These are phyloP conservation scores for Entomortierella beljakovae DNA, from an alignment of 192 early-diverging fungal genomes.

Conservation along the genomic window DNA sequence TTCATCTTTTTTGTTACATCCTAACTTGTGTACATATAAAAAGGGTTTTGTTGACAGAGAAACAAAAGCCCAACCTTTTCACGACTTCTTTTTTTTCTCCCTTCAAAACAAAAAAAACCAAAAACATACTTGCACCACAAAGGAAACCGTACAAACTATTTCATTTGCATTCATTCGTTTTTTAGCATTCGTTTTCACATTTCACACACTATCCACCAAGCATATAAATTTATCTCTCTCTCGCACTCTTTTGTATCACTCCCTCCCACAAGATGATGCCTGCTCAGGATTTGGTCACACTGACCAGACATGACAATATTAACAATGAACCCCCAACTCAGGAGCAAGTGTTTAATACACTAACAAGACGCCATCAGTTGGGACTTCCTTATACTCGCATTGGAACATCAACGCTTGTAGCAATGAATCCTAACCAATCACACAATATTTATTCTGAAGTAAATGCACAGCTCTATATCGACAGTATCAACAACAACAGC, in stretches of 20 bases:
- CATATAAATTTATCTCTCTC: neutral
- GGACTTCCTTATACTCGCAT: constrained; percentile 66
- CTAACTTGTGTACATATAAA: no score
- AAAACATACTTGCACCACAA: no score
- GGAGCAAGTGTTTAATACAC: constrained; percentile 37
- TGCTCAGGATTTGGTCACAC: constrained; percentile 41
- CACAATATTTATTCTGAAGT: constrained; percentile 59
- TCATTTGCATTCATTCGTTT: no score
- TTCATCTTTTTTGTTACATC: neutral
- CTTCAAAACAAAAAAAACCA: no score
- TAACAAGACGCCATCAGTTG: constrained; percentile 41
- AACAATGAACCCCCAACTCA: constrained; percentile 36
- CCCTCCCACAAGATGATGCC: constrained; percentile 23
- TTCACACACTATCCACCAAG: no score
- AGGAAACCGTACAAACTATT: no score
- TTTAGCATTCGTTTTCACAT: no score
- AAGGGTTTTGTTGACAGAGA: no score
- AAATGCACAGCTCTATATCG: constrained; percentile 61
- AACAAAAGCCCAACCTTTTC: no score
- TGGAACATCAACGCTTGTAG: constrained; percentile 58
- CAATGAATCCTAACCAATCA: constrained; percentile 62
- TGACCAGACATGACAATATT: constrained; percentile 33
- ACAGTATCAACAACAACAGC: constrained; percentile 13
- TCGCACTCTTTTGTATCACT: neutral
- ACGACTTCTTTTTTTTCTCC: neutral